Evolutionary conservation across 2,329 filamentous ascomycete genomes (phyloP).

Genomic region (Aspergillus pseudoterreus): DNA sequence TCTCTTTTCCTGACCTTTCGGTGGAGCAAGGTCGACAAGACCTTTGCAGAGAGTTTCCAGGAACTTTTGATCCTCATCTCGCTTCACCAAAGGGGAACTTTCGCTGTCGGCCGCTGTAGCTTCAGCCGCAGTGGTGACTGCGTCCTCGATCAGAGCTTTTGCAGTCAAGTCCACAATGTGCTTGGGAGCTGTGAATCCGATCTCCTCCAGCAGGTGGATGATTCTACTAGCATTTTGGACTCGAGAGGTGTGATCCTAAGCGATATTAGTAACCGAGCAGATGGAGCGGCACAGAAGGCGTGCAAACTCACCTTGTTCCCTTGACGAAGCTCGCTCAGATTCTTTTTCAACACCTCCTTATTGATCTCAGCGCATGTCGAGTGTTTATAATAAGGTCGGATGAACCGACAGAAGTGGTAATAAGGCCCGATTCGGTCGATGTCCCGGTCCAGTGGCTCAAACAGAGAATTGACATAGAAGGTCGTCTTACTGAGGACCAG

Average conservation of each 20-base stretch:
- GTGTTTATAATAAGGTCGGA: constrained; percentile 8
- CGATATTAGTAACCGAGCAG: not conserved
- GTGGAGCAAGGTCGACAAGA: not conserved
- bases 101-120: not conserved
- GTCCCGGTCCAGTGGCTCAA: constrained; percentile 24
- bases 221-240: not conserved
- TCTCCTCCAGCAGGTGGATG: not conserved
- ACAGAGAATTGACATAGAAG: constrained; percentile 31
- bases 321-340: not conserved
- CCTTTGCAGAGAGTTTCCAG: not conserved
- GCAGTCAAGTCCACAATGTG: not conserved
- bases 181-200: not conserved
- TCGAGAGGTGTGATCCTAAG: not conserved
- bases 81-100: too few relatives aligned
- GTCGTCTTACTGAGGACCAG: constrained; percentile 31
- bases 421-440: constrained; percentile 29
- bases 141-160: not conserved
- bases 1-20: not conserved
- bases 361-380: not conserved
- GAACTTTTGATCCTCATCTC: too few relatives aligned
- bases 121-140: not conserved
- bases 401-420: constrained; percentile 29
- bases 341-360: not conserved
- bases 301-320: not conserved
- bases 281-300: not conserved